phyloP scores from a whole-genome alignment of 495 filamentous ascomycete genomes.

The Podospora pseudoanserina region DNA sequence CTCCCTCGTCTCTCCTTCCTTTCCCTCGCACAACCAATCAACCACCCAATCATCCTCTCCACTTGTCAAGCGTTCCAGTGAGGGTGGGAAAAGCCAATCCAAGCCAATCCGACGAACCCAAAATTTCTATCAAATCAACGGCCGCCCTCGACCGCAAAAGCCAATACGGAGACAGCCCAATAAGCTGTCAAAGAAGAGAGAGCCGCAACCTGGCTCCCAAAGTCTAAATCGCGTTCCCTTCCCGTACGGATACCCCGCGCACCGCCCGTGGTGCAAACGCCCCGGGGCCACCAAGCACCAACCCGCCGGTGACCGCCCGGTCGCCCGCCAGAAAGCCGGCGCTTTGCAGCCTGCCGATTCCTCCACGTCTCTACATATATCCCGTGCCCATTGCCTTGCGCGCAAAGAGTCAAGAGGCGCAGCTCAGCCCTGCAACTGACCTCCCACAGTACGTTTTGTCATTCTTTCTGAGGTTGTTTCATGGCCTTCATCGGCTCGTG shows the following conservation, averaged over 20 bases:
- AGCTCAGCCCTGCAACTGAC: conserved; percentile 3
- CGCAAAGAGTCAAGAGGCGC: not conserved
- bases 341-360: not conserved
- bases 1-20: conserved; percentile 40
- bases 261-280: not conserved
- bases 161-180: conserved; percentile 29
- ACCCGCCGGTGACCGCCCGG: conserved; percentile 4
- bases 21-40: conserved; percentile 45
- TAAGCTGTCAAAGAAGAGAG: conserved; percentile 18
- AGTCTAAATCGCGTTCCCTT: not conserved
- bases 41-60: conserved; percentile 34
- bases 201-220: not conserved
- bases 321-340: not conserved
- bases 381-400: conserved; percentile 1
- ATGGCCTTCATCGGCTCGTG: not conserved
- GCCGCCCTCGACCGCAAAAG: conserved; percentile 26
- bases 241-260: not conserved
- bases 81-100: conserved; percentile 23
- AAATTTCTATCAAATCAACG: conserved; percentile 40
- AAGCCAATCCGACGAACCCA: conserved; percentile 21
- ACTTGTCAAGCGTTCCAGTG: conserved; percentile 27
- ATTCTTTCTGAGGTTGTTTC: not conserved
- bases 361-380: not conserved
- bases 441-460: not conserved
- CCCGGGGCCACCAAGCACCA: conserved; percentile 3